A percentile compares a stretch with the other conserved stretches of the same genome.
Evolutionary conservation across 768 basidiomycete genomes (phyloP).

Genomic region (Suillus subaureus): DNA sequence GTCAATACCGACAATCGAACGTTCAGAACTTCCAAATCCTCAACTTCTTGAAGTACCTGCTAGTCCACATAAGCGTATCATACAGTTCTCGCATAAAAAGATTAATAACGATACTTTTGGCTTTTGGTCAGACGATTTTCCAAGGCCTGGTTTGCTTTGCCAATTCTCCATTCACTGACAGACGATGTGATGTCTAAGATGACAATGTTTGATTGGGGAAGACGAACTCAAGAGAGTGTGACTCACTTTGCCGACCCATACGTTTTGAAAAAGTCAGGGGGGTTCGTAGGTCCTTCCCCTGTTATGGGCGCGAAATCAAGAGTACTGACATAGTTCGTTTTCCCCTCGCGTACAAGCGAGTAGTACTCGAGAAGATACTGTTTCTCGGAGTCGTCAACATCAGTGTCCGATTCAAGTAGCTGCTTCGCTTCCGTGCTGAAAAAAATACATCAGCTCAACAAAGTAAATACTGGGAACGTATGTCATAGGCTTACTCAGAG

Average conservation of each 20-base stretch:
- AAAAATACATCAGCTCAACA: neutral
- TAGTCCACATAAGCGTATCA: too few relatives aligned
- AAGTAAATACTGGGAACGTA: neutral
- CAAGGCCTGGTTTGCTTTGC: neutral
- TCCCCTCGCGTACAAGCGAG: slow-evolving; percentile 35
- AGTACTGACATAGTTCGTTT: slow-evolving; percentile 26
- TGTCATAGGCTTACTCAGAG: slow-evolving; percentile 16
- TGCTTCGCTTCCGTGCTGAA: slow-evolving; percentile 19
- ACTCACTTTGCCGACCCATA: slow-evolving; percentile 1
- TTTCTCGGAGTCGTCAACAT: slow-evolving; percentile 25
- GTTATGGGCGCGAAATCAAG: neutral
- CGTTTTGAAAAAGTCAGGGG: neutral
- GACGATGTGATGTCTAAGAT: neutral
- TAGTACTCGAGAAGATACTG: slow-evolving; percentile 36
- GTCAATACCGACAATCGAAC: neutral
- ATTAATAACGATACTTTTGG: neutral
- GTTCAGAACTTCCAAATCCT: neutral
- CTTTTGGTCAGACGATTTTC: neutral
- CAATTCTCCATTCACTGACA: neutral
- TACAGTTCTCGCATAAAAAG: neutral
- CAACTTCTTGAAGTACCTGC: neutral
- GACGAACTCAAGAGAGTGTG: neutral
- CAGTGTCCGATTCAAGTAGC: slow-evolving; percentile 19
- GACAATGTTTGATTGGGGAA: neutral
- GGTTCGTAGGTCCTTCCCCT: neutral